Conservation (phyloP, 345 rosid species). For the Atalantia buxifolia region DNA sequence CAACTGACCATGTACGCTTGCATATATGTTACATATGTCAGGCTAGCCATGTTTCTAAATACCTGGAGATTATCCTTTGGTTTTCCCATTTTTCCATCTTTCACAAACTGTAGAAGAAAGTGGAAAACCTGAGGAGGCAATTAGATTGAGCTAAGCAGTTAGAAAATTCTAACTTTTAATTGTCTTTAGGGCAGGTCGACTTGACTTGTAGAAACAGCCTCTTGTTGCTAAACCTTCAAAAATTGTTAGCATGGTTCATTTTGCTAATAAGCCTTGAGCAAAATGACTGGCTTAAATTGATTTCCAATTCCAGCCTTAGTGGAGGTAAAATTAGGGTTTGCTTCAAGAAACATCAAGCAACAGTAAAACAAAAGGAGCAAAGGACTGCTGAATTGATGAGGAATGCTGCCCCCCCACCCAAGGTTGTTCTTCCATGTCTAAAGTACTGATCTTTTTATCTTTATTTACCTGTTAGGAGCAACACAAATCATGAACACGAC, state of each 20-base stretch:
- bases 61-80: no score
- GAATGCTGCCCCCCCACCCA: no score
- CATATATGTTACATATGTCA: no score
- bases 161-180: no score
- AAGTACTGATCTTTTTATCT: conserved; percentile 12
- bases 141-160: not conserved
- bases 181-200: no score
- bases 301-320: not conserved
- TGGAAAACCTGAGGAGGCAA: not conserved
- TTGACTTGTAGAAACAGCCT: not conserved
- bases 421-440: not conserved
- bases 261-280: not conserved
- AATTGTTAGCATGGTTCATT: not conserved
- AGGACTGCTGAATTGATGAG: no score
- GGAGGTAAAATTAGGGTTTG: not conserved
- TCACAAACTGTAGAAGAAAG: not conserved
- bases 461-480: conserved; percentile 58
- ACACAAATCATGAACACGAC: conserved; percentile 92
- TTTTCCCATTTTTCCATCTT: no score
- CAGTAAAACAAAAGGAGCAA: not conserved
- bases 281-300: not conserved
- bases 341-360: not conserved
- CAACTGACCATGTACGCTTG: no score
- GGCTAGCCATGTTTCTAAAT: no score
- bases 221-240: not conserved